phyloP scores from a whole-genome alignment of 805 yeast genomes.

The Starmerella cellae region DNA sequence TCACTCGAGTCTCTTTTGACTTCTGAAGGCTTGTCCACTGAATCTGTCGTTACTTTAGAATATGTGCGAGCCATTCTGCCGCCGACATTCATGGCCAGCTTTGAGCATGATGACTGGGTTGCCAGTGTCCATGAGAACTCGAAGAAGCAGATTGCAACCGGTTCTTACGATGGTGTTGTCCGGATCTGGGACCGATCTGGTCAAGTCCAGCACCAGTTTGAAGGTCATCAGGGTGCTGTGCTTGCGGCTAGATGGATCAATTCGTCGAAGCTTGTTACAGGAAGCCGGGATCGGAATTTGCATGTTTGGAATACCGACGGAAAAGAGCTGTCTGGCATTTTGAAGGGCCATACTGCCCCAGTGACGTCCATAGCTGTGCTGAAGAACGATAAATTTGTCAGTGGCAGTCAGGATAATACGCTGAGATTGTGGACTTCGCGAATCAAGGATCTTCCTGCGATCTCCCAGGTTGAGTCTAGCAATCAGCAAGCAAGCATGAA shows the following conservation, averaged over 20 bases:
- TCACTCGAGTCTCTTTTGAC: slow-evolving; percentile 69
- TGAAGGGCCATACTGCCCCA: slow-evolving; percentile 82
- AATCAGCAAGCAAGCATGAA: slow-evolving; percentile 70
- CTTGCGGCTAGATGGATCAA: slow-evolving; percentile 70
- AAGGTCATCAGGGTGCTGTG: slow-evolving; percentile 82
- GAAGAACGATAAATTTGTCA: slow-evolving; percentile 42
- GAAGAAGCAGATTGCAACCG: slow-evolving; percentile 56
- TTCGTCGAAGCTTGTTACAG: slow-evolving; percentile 62
- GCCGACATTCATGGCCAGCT: slow-evolving; percentile 81
- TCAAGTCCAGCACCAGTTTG: slow-evolving; percentile 59
- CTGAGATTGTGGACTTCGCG: slow-evolving; percentile 83
- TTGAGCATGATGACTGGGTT: slow-evolving; percentile 90
- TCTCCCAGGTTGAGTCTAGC: slow-evolving; percentile 24
- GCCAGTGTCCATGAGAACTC: slow-evolving; percentile 46
- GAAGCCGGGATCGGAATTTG: slow-evolving; percentile 78
- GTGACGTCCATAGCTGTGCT: slow-evolving; percentile 52
- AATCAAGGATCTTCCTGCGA: slow-evolving; percentile 64
- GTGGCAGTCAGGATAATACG: slow-evolving; percentile 71
- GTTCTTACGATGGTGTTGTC: slow-evolving; percentile 90
- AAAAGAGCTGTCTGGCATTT: slow-evolving; percentile 58
- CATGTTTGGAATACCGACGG: slow-evolving; percentile 56
- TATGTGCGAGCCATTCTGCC: slow-evolving; percentile 88
- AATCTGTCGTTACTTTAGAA: slow-evolving; percentile 65
- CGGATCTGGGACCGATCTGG: slow-evolving; percentile 80
- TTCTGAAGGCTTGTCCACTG: slow-evolving; percentile 66